These are phyloP conservation scores for Cryphonectria nitschkei DNA, from an alignment of 2,329 filamentous ascomycete species.

Conservation along the genomic window DNA sequence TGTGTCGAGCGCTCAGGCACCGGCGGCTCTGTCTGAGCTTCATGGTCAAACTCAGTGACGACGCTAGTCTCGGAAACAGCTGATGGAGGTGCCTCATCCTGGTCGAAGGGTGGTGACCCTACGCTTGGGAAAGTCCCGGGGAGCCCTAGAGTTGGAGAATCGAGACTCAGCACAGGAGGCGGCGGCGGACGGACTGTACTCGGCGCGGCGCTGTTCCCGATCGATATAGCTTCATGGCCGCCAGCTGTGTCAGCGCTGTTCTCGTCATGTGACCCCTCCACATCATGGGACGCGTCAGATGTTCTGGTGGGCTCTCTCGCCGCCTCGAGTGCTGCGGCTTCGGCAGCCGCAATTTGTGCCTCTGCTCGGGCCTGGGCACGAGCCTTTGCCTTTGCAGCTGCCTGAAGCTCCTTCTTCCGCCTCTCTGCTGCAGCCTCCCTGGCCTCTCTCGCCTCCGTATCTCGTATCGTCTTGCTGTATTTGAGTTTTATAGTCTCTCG, in stretches of 20 bases:
- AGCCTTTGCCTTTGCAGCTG: conserved; percentile 48
- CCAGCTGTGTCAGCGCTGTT: conserved; percentile 17
- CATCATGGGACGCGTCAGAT: neutral
- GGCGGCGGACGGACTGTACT: conserved; percentile 24
- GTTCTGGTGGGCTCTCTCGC: conserved; percentile 17
- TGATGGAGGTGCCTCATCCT: conserved; percentile 58
- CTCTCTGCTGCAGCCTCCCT: conserved; percentile 58
- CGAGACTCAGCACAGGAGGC: conserved; percentile 37
- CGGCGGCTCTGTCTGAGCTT: conserved; percentile 65
- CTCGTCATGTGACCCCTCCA: conserved; percentile 16
- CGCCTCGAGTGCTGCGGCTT: conserved; percentile 27
- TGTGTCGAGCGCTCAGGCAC: conserved; percentile 35
- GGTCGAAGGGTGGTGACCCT: conserved; percentile 41
- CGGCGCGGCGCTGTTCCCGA: conserved; percentile 12
- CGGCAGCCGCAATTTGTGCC: conserved; percentile 36
- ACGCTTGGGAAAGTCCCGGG: conserved; percentile 63
- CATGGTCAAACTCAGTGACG: conserved; percentile 73
- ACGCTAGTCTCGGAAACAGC: conserved; percentile 63
- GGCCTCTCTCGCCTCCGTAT: conserved; percentile 66
- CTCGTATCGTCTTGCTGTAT: conserved; percentile 81
- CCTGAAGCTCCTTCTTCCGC: conserved; percentile 55
- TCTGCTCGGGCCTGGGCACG: conserved; percentile 40
- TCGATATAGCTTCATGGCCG: conserved; percentile 25
- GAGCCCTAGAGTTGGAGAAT: conserved; percentile 70
- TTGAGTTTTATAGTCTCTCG: conserved; percentile 82